phyloP scores from a whole-genome alignment of 2,329 filamentous ascomycete genomes.

The Graphilbum ipis-grandicollis region DNA sequence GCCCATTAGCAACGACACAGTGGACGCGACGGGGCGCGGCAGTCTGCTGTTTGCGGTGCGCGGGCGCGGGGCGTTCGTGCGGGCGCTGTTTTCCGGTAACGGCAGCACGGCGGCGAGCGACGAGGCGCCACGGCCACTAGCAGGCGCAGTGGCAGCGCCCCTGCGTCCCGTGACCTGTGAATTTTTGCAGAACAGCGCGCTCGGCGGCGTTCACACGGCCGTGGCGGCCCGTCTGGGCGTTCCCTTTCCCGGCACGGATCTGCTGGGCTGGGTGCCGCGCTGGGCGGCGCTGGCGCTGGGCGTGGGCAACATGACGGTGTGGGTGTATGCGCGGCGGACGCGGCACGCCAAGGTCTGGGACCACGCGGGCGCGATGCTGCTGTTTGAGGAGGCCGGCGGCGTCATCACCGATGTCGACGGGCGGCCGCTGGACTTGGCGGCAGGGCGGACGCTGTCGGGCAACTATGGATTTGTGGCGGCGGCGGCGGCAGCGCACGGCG shows the following conservation, averaged over 20 bases:
- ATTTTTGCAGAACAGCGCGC: conserved; percentile 27
- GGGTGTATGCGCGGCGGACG: conserved; percentile 33
- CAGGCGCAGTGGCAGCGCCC: conserved; percentile 15
- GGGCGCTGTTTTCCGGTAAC: conserved; percentile 16
- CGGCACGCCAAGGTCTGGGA: conserved; percentile 40
- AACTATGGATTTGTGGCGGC: conserved; percentile 42
- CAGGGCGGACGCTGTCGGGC: conserved; percentile 26
- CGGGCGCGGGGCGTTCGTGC: conserved; percentile 29
- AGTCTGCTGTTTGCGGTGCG: conserved; percentile 32
- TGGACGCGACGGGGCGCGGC: conserved; percentile 25
- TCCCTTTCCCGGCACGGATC: conserved; percentile 28
- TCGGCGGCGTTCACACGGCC: conserved; percentile 27
- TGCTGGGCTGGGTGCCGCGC: conserved; percentile 39
- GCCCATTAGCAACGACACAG: conserved; percentile 22
- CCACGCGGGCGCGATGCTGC: conserved; percentile 40
- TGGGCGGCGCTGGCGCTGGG: conserved; percentile 36
- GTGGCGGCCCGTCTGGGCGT: conserved; percentile 24
- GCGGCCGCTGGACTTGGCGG: conserved; percentile 28
- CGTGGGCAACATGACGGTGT: conserved; percentile 34
- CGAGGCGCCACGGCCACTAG: conserved; percentile 12
- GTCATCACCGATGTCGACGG: conserved; percentile 37
- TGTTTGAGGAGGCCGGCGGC: conserved; percentile 39
- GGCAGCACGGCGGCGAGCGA: not conserved
- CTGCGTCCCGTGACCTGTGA: conserved; percentile 30
- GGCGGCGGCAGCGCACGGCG: conserved; percentile 22